phyloP scores from a whole-genome alignment of 257 asterid species.

The Solanum chilense region DNA sequence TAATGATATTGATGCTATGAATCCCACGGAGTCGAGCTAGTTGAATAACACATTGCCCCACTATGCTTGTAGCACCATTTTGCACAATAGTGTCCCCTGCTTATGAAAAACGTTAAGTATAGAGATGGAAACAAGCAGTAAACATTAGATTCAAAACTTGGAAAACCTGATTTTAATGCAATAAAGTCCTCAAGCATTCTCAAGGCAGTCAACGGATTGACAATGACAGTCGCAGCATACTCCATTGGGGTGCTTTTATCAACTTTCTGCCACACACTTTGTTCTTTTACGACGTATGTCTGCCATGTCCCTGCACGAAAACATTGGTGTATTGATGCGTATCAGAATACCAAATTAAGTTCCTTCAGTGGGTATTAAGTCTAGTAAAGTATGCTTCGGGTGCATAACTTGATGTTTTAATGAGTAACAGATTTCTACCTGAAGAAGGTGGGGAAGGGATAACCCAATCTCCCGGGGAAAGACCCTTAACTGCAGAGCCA shows the following conservation, averaged over 20 bases:
- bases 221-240: conserved; percentile 82
- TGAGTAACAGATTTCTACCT: conserved; percentile 22
- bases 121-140: background rate
- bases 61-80: conserved; percentile 97
- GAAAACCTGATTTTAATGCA: conserved; percentile 62
- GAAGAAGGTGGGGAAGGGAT: conserved; percentile 92
- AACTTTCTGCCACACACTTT: conserved; percentile 72
- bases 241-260: conserved; percentile 67
- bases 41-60: conserved; percentile 91
- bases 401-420: background rate
- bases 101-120: conserved; percentile 6
- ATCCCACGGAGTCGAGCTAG: conserved; percentile 81
- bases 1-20: conserved; percentile 58
- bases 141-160: conserved; percentile 2
- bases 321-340: background rate
- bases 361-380: background rate
- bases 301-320: conserved; percentile 78
- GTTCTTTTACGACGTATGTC: conserved; percentile 78
- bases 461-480: conserved; percentile 79
- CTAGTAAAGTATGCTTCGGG: background rate
- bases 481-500: conserved; percentile 63
- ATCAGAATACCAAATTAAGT: background rate
- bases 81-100: conserved; percentile 89
- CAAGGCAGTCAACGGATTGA: conserved; percentile 85
- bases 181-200: conserved; percentile 92